Evolutionary conservation across 2,329 filamentous ascomycete genomes (phyloP), one percentile per base, ranked within the genome.

Genomic region (Neopestalotiopsis sp.): DNA sequence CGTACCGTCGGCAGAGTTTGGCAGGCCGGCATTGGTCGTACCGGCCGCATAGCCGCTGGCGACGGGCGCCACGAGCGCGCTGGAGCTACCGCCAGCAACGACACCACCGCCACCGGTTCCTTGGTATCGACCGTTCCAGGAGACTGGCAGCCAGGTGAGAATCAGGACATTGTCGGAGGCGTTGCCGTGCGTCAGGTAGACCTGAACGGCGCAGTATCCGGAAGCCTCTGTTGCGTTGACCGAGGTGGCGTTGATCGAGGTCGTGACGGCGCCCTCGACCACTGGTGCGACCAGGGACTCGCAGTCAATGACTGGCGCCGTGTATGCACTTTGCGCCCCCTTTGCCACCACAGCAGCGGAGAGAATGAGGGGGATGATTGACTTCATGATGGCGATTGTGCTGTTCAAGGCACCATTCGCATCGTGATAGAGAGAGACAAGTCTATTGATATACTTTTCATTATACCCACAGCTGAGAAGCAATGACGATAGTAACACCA

Each of bases 71-170:
- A 61, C 57, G 6, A 75, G 24, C 14, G 72, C 68, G 10, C 69
- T 72, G 12, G 67, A 65, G 53, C 71, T 73, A 57, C 66, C 66
- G 17, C 78, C 77, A 0, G 78, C 74, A 3, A 69, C 68, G 42
- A 65, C 79, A 2, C 77, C 78, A 3, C 74, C 75, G 6, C 79
- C 79, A 1, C 79, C 78, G n/a, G 77, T 65, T 10, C 72, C 77
- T 38, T 77, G 71, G 5, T 79, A 70, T 6, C 78, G 73, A 0
- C 71, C 72, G 61, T 80, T 81, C 76, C 78, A 80, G 9, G 45
- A 17, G 13, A 49, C 34, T 5, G 66, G 66, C 14, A 67, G 58
- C 24, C 38, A 67, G 4, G 58, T 63, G 3, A 49, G 10, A 24
- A 67, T 63, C 38, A 17, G 30, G 14, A 67, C 58, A 30, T 62